Conservation (phyloP, 2,329 filamentous ascomycete genomes). For the Lithohypha guttulata region DNA sequence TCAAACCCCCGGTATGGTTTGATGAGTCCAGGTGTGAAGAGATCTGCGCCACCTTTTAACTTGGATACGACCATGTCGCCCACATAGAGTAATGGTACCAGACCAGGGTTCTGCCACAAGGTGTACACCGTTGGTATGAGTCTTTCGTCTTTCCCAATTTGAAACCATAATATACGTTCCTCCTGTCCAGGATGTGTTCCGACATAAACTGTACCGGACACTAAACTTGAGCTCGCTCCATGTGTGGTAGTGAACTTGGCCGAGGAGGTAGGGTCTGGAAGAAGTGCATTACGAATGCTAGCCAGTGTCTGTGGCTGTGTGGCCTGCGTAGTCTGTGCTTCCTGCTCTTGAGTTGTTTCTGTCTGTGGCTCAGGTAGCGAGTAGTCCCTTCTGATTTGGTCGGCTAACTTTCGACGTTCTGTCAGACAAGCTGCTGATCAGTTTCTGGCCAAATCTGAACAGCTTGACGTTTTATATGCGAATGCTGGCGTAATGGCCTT, state of each 20-base stretch:
- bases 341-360: constrained; percentile 32
- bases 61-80: constrained; percentile 51
- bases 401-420: constrained; percentile 52
- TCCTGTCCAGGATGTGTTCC: constrained; percentile 48
- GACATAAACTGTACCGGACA: constrained; percentile 55
- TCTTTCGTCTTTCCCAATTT: constrained; percentile 42
- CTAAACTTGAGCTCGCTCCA: constrained; percentile 49
- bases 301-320: constrained; percentile 37
- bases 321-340: constrained; percentile 11
- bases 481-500: constrained; percentile 26
- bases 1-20: constrained; percentile 49
- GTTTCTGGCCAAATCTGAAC: constrained; percentile 12
- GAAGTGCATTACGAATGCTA: constrained; percentile 46
- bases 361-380: constrained; percentile 31
- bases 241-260: constrained; percentile 56
- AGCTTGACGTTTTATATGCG: constrained; percentile 24
- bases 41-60: constrained; percentile 52
- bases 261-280: constrained; percentile 53
- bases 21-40: constrained; percentile 58
- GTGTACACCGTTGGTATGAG: constrained; percentile 50
- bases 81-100: constrained; percentile 54
- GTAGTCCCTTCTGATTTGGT: constrained; percentile 56
- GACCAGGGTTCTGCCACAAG: constrained; percentile 51
- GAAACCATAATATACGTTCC: constrained; percentile 54
- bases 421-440: constrained; percentile 32